Base-by-base conservation (phyloP, 1,284 basidiomycete genomes). In the Schizopora paradoxa region DNA sequence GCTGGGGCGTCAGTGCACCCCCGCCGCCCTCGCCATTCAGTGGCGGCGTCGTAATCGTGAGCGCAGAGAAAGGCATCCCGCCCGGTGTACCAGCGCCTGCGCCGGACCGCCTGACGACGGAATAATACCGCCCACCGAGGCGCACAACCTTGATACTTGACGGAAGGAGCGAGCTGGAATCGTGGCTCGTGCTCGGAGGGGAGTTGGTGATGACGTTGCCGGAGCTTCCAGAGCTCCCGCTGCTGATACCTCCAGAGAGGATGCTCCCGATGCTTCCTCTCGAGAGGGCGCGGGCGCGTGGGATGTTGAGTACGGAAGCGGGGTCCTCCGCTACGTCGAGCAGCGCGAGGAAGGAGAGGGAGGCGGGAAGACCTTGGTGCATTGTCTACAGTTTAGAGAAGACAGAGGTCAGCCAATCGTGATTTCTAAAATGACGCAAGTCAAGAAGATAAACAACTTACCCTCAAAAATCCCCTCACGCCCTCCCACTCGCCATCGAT, bases 151-250 rank as follows among this genome's bases (percentile, higher is more conserved):
- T 68, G 16, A 79, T 75, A 18, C 37, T 28, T 62, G 70, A 74
- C 0, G 77, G 76, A 58, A 83, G 82, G 1, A 77, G 78, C 16
- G 70, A n/a, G n/a, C n/a, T n/a, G n/a, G n/a, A n/a, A n/a, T n/a
- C n/a, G n/a, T n/a, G n/a, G n/a, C n/a, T n/a, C n/a, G n/a, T n/a
- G n/a, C n/a, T n/a, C n/a, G n/a, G n/a, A n/a, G n/a, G n/a, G n/a
- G n/a, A n/a, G n/a, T n/a, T n/a, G n/a, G n/a, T n/a, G n/a, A n/a
- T n/a, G n/a, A n/a, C n/a, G n/a, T n/a, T n/a, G n/a, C n/a, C n/a
- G n/a, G n/a, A n/a, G n/a, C n/a, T n/a, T n/a, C n/a, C n/a, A n/a
- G n/a, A n/a, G n/a, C n/a, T n/a, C n/a, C n/a, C n/a, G n/a, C n/a
- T n/a, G n/a, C n/a, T n/a, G n/a, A n/a, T n/a, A n/a, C n/a, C n/a